These are phyloP conservation scores for Ophiosphaerella korrae DNA, from an alignment of 2,329 filamentous ascomycete genomes.

Conservation along the genomic window DNA sequence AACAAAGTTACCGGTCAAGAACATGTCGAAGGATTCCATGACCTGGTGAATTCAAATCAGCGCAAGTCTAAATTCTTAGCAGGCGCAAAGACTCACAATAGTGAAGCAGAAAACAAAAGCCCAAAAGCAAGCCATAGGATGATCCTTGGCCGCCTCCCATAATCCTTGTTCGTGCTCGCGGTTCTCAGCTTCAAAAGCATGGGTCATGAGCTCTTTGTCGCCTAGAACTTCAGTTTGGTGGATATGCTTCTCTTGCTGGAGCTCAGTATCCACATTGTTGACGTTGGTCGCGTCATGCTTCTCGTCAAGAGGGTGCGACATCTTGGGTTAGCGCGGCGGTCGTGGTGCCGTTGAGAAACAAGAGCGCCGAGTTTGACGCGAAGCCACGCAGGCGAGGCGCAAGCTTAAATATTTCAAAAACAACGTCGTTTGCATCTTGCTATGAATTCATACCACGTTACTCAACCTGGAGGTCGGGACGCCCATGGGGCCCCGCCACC, in stretches of 20 bases:
- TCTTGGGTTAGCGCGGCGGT: no score
- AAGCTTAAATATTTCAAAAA: no score
- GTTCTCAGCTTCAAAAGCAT: conserved; percentile 62
- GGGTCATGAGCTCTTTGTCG: conserved; percentile 28
- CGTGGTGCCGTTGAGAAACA: no score
- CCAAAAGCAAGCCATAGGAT: conserved; percentile 60
- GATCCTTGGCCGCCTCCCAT: conserved; percentile 54
- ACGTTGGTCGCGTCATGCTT: not conserved
- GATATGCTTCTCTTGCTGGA: conserved; percentile 13
- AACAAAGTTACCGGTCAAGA: conserved; percentile 64
- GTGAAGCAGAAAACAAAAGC: conserved; percentile 61
- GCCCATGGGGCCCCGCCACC: no score
- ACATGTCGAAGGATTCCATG: conserved; percentile 68
- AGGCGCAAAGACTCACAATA: conserved; percentile 48
- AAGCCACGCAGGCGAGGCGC: no score
- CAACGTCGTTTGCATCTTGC: no score
- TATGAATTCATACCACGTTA: no score
- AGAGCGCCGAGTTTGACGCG: no score
- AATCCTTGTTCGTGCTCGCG: conserved; percentile 57
- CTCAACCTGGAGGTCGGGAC: no score
- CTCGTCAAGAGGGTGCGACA: no score
- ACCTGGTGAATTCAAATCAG: conserved; percentile 49
- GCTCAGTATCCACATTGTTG: not conserved
- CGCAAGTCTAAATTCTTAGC: not conserved
- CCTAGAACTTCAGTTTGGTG: conserved; percentile 21